A percentile compares a stretch with the other conserved stretches of the same genome.
phyloP scores from a whole-genome alignment of 1,284 basidiomycete species.

The Butyriboletus appendiculatus region DNA sequence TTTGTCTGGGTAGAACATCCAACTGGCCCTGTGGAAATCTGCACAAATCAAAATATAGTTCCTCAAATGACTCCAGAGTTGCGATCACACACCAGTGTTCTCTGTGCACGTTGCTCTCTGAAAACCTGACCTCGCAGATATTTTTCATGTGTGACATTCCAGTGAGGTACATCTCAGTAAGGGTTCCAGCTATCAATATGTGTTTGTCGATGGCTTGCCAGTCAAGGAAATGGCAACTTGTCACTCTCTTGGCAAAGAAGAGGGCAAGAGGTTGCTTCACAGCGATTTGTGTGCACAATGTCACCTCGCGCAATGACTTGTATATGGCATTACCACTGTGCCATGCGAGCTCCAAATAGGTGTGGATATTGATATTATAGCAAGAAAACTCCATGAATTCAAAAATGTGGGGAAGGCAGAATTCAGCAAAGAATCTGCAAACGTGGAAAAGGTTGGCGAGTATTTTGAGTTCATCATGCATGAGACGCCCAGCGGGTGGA shows the following conservation, averaged over 20 bases:
- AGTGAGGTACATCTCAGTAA: neutral
- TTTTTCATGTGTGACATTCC: constrained; percentile 21
- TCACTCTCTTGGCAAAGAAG: constrained; percentile 17
- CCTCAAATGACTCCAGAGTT: constrained; percentile 11
- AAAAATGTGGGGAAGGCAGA: constrained; percentile 40
- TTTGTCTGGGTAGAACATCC: neutral
- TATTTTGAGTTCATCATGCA: constrained; percentile 11
- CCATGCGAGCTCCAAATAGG: neutral
- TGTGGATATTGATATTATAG: neutral
- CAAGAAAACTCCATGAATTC: constrained; percentile 33
- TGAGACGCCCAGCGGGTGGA: neutral
- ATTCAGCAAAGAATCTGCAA: constrained; percentile 45
- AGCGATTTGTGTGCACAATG: constrained; percentile 16
- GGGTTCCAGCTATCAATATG: neutral
- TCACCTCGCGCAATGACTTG: neutral
- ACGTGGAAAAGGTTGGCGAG: constrained; percentile 40
- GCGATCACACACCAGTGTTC: constrained; percentile 18
- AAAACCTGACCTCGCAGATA: constrained; percentile 14
- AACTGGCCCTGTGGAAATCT: neutral
- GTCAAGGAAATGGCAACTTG: constrained; percentile 13
- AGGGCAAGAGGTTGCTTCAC: constrained; percentile 18
- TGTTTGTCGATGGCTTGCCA: too few species aligned
- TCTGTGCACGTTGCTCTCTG: neutral
- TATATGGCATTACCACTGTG: neutral
- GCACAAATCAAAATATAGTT: constrained; percentile 10